Evolutionary conservation across 257 asterid species (phyloP), one percentile per base, ranked within the genome.

Genomic region (Forsythia viridissima): DNA sequence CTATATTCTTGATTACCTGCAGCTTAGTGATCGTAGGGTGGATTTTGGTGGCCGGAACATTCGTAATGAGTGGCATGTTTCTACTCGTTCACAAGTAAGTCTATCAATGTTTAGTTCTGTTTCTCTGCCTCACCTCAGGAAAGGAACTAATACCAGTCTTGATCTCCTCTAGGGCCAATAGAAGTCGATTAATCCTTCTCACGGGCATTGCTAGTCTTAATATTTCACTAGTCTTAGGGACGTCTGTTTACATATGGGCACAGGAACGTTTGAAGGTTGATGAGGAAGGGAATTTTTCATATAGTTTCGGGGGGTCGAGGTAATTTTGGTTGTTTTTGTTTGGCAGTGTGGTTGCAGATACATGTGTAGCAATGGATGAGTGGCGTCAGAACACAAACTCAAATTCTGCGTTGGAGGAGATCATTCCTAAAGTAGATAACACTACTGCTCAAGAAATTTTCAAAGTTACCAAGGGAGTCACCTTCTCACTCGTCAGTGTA

Each of bases 331-430:
- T 71, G 3, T 21, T 21, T 76, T 16, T 21, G 8, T 6, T 40
- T 65, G 40, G 30, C 71, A 87, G 90, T 34, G 76, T 78, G 39
- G 83, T 82, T 24, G 73, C 84, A 70, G 90, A 87, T 41, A 84
- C 88, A 8, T 84, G 90, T 37, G 79, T 80, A 13, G 86, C 90
- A 12, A 78, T 87, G 79, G 84, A 81, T 11, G 78, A 84, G 39
- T 87, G 90, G 90, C 81, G 73, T n/a, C 83, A 72, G 34, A 87
- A 80, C 65, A 88, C 90, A n/a, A 77, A 21, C 0, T 84, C 84
- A n/a, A 37, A 63, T 78, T 82, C 90, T 40, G 72, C 88, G 5
- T 79, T 87, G 16, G 87, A 82, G 42, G 61, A 46, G 18, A 75
- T 87, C 67, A 80, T 87, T 44, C 90, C 90, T 3, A 77, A 75